Evolutionary conservation across 148 eudicot species (phyloP), one percentile per base, ranked within the genome.

Genomic region (Mesembryanthemum crystallinum): DNA sequence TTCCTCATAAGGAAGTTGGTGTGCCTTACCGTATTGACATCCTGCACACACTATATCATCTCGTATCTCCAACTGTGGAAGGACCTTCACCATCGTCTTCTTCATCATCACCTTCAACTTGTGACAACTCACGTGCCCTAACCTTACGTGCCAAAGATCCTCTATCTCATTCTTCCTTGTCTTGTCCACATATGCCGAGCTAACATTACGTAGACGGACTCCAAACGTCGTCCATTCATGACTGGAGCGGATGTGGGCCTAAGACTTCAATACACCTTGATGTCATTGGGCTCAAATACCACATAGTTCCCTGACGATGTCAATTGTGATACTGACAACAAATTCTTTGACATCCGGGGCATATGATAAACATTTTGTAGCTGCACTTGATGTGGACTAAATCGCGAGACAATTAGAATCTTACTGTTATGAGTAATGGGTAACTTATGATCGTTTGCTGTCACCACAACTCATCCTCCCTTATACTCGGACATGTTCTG

Each of bases 181-280:
- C 43, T 67, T 79, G 33, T 73, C 73, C n/a, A 73, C 20, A 35
- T 72, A 73, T 3, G 20, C 39, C 6, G 39, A 35, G 6, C 6
- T 6, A 54, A 59, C 74, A 79, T 73, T 17, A 61, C 78, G 27
- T 74, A 74, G 17, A 79, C 47, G 11, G 65, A 79, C 12, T 79
- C 69, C 5, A 74, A 17, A 2, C 42, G 12, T 20, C 45, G 33
- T 30, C 71, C 78, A 27, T 68, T 64, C 70, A 69, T 33, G 2
- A 69, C 21, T 9, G 78, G 71, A 23, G 70, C 2, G 24, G 42
- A n/a, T n/a, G 30, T 3, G 1, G 11, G 25, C 20, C 28, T 62
- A 18, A 59, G 39, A 7, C 9, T 43, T 7, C 42, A 0, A 47
- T 68, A 69, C 24, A 77, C 59, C 28, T 77, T 77, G 5, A 59